phyloP scores from a whole-genome alignment of 2,329 filamentous ascomycete species.

The Venturia asperata region DNA sequence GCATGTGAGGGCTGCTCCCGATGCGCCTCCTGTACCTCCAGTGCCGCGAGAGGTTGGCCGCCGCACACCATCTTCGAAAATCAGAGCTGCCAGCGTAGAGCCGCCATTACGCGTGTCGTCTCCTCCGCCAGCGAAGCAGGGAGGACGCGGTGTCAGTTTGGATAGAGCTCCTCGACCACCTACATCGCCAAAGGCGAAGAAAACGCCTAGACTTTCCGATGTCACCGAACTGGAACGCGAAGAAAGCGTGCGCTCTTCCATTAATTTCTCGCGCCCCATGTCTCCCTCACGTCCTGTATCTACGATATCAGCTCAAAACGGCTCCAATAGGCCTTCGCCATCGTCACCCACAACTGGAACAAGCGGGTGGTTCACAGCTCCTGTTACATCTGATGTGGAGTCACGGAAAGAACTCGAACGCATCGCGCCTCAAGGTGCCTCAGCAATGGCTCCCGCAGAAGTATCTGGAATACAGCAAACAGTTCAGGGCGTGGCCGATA shows the following conservation, averaged over 20 bases:
- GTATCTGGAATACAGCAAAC: slow-evolving; percentile 24
- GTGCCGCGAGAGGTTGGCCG: slow-evolving; percentile 46
- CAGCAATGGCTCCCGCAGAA: background rate
- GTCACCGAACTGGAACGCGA: slow-evolving; percentile 36
- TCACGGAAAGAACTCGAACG: slow-evolving; percentile 12
- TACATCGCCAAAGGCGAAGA: slow-evolving; percentile 34
- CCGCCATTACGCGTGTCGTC: slow-evolving; percentile 38
- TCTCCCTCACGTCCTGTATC: slow-evolving; percentile 34
- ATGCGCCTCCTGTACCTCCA: slow-evolving; percentile 67
- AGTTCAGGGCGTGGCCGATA: slow-evolving; percentile 32
- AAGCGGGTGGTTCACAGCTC: slow-evolving; percentile 35
- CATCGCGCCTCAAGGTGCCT: background rate
- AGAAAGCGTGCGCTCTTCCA: slow-evolving; percentile 35
- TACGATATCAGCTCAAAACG: slow-evolving; percentile 25
- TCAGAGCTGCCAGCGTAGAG: slow-evolving; percentile 39
- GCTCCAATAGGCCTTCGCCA: slow-evolving; percentile 19
- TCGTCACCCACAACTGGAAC: slow-evolving; percentile 22
- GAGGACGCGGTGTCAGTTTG: slow-evolving; percentile 17
- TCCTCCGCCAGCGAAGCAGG: slow-evolving; percentile 30
- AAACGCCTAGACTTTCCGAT: slow-evolving; percentile 32
- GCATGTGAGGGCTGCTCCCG: slow-evolving; percentile 24
- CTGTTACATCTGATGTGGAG: slow-evolving; percentile 25
- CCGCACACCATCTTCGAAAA: slow-evolving; percentile 32
- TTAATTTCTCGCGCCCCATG: slow-evolving; percentile 51
- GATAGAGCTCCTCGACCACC: slow-evolving; percentile 9